These are phyloP conservation scores for Paramyrothecium roridum DNA, from an alignment of 2,329 filamentous ascomycete genomes.

Conservation along the genomic window DNA sequence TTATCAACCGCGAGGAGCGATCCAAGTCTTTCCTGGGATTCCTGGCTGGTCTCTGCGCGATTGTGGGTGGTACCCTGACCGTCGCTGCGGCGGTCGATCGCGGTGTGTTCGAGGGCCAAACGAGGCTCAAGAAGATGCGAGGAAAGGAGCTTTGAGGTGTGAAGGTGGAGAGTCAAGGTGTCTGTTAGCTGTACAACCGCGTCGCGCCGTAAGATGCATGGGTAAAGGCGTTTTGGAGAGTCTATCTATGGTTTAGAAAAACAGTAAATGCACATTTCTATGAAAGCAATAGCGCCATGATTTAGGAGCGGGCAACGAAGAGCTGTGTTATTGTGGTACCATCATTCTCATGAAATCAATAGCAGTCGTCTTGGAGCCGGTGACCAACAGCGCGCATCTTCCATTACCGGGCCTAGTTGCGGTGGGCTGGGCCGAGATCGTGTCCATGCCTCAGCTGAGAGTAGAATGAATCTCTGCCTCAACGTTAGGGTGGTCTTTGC, in stretches of 20 bases:
- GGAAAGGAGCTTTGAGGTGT: constrained; percentile 52
- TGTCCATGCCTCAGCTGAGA: too few relatives aligned
- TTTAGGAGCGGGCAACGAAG: too few relatives aligned
- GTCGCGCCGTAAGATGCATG: constrained; percentile 5
- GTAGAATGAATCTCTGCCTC: too few relatives aligned
- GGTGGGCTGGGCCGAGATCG: too few relatives aligned
- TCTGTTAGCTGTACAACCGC: background rate
- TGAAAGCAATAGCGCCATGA: too few relatives aligned
- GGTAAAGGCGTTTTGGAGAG: constrained; percentile 12
- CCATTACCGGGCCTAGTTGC: too few relatives aligned
- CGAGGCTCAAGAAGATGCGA: constrained; percentile 82
- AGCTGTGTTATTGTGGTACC: too few relatives aligned
- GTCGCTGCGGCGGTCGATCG: constrained; percentile 93
- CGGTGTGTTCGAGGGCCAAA: constrained; percentile 83
- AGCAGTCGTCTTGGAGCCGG: too few relatives aligned
- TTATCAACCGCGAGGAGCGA: constrained; percentile 91
- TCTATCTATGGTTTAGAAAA: background rate
- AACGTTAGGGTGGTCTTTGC: too few relatives aligned
- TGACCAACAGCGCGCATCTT: too few relatives aligned
- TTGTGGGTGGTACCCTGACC: constrained; percentile 91
- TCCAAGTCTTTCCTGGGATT: constrained; percentile 90
- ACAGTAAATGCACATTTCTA: constrained; percentile 10
- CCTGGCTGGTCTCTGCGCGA: constrained; percentile 88
- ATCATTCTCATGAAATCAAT: too few relatives aligned
- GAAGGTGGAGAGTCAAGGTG: background rate